These are phyloP conservation scores for Dryadomyces quercivorus DNA, from an alignment of 2,329 filamentous ascomycete genomes.

Conservation along the genomic window DNA sequence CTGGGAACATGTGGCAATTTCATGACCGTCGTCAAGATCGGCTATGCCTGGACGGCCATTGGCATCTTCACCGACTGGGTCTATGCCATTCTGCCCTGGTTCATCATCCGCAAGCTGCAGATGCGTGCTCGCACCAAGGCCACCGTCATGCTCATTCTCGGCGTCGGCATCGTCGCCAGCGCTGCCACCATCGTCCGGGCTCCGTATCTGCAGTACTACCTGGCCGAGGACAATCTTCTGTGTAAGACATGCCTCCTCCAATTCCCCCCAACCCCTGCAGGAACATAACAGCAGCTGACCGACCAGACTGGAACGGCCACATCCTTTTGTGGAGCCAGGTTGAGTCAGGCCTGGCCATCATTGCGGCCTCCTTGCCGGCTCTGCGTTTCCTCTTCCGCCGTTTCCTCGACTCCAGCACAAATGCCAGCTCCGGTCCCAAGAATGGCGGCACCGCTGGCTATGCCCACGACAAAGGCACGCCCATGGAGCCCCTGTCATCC, in stretches of 20 bases:
- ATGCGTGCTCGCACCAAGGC: conserved; percentile 8
- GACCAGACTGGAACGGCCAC: conserved; percentile 6
- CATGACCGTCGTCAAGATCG: conserved; percentile 7
- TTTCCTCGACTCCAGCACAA: not conserved
- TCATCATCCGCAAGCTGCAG: conserved; percentile 10
- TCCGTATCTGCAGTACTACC: conserved; percentile 7
- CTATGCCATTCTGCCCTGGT: conserved; percentile 9
- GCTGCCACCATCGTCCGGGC: conserved; percentile 23
- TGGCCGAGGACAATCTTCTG: not conserved
- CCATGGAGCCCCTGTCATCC: not conserved
- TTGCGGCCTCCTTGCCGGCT: conserved; percentile 7
- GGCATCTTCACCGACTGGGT: conserved; percentile 8
- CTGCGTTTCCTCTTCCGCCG: conserved; percentile 5
- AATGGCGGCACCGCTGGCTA: not conserved
- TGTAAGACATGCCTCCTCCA: not conserved
- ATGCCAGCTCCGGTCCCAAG: not conserved
- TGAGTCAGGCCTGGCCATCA: conserved; percentile 7
- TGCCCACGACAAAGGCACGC: not conserved
- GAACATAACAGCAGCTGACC: too few species aligned
- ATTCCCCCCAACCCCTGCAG: too few species aligned
- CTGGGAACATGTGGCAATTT: conserved; percentile 10
- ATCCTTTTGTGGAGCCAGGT: conserved; percentile 9
- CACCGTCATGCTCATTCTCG: conserved; percentile 8
- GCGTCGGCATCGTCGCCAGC: conserved; percentile 20
- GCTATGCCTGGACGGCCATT: conserved; percentile 7